Base-by-base conservation (phyloP, 2,329 filamentous ascomycete species). In the Dothistroma pini region DNA sequence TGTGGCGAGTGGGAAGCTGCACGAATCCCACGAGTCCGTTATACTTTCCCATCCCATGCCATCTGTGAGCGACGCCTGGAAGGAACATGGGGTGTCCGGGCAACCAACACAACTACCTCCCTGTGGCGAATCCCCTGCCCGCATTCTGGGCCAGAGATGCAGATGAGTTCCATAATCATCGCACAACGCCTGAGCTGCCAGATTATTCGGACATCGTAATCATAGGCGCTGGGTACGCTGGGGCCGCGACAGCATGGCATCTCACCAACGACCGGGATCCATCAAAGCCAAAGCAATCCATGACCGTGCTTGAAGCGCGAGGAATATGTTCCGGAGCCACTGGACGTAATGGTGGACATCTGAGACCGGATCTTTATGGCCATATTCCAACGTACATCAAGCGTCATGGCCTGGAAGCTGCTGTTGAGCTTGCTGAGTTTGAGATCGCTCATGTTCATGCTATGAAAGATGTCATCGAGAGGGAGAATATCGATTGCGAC, bases 181-280 rank as follows among this genome's bases (percentile, higher is more conserved):
- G 83, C 16, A 86, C 86, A 0, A 90, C 89, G 0, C 69, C 76
- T 0, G 75, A 83, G 8, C 76, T 91, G 22, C 89, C 89, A 1
- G 67, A 74, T 1, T 75, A 79, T 53, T 47, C 51, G 16, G 63
- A 63, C 35, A 29, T 65, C 21, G 53, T 56, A 19, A 58, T 65
- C 5, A 61, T 65, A 11, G 61, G 63, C 19, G 58, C 53, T 7
- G 61, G 63, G 11, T 58, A 61, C 47, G 53, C 58, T 34, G 63
- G 63, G 22, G 25, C 57, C 19, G 58, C 58, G 12, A 63, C 54
- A 32, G 61, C 61, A 19, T 62, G 57, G 50, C 61, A 63, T 52
- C 51, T 65, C 12, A 50, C 35, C 10, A 56, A 60, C n/a, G 57
- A 60, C 25, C 32, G 50, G 53, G 32, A 48, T 32, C 9, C 47